Conservation (phyloP, 352 stramenopile species). For the Globisporangium polare region DNA sequence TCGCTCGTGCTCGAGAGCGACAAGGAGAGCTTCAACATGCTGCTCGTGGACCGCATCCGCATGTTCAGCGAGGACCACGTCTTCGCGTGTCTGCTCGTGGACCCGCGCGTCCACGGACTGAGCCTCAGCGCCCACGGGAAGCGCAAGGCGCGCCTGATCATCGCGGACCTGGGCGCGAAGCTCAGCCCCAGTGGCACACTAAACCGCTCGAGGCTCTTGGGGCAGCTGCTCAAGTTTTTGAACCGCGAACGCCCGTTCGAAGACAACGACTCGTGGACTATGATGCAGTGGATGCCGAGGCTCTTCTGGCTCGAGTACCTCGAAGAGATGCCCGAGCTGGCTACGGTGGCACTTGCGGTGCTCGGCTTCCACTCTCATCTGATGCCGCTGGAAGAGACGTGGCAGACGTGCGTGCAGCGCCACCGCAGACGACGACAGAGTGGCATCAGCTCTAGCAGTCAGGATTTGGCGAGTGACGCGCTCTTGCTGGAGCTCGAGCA, state of each 20-base stretch:
- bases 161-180: slow-evolving; percentile 16
- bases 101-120: slow-evolving; percentile 30
- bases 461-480: neutral
- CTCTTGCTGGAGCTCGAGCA: slow-evolving; percentile 6
- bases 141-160: slow-evolving; percentile 23
- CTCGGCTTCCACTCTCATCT: slow-evolving; percentile 27
- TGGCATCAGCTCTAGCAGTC: neutral
- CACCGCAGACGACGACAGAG: neutral
- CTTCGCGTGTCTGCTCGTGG: slow-evolving; percentile 30
- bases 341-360: slow-evolving; percentile 28
- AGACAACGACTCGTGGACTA: slow-evolving; percentile 34
- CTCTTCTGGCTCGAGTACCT: slow-evolving; percentile 45
- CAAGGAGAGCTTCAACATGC: slow-evolving; percentile 19
- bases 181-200: slow-evolving; percentile 15
- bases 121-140: slow-evolving; percentile 30
- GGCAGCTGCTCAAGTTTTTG: slow-evolving; percentile 36
- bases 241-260: slow-evolving; percentile 34
- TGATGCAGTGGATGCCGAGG: slow-evolving; percentile 35
- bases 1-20: slow-evolving; percentile 13
- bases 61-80: slow-evolving; percentile 19
- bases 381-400: slow-evolving; percentile 27
- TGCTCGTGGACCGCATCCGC: slow-evolving; percentile 20
- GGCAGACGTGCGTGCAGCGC: slow-evolving; percentile 11
- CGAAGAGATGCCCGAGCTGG: slow-evolving; percentile 26
- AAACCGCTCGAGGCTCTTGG: slow-evolving; percentile 23